Evolutionary conservation across 352 stramenopile genomes (phyloP), one percentile per base, ranked within the genome.

Genomic region (Phytophthora pistaciae): DNA sequence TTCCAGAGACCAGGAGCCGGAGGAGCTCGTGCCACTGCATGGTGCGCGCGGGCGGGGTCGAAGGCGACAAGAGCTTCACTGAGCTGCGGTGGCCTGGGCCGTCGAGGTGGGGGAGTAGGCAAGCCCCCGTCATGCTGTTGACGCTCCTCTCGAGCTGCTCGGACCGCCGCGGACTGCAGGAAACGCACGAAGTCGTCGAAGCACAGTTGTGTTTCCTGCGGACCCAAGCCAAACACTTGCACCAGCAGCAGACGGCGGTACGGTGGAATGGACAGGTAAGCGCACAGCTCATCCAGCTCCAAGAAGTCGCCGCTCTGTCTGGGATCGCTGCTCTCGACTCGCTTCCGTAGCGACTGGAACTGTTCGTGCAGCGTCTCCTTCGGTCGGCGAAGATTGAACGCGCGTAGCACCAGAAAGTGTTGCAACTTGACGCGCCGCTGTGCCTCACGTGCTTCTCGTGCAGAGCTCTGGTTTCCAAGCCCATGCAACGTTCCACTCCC

Each of bases 1-100:
- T 95, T 96, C 90, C 89, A 96, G 7, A 95, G 77, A 5, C 87
- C 89, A 8, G 87, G 85, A 3, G 84, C 83, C 2, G 84, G 80
- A 7, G 85, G 86, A 36, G 80, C 78, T 38, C 64, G 75, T 16
- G 74, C 62, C 25, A 90, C 84, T 11, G 75, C 76, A 13, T 71
- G 64, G 11, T 77, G 68, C 27, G 82, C 75, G 10, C 74, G 78
- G 40, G 81, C 77, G 8, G 72, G 68, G 57, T 82, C 69, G 59
- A 93, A 93, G 21, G 65, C 67, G 25, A 88, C 75, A 8, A 94
- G 66, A 14, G 58, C 64, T 11, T 71, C n/a, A 36, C 29, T 78
- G 14, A 36, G 1, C 13, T 29, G 46, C n/a, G 56, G 64, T 6
- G 27, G 9, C 46, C 31, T 55, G 14, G 53, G 21, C 6, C 50